Conservation (phyloP, 768 basidiomycete genomes). For the Lentinula raphanica region DNA sequence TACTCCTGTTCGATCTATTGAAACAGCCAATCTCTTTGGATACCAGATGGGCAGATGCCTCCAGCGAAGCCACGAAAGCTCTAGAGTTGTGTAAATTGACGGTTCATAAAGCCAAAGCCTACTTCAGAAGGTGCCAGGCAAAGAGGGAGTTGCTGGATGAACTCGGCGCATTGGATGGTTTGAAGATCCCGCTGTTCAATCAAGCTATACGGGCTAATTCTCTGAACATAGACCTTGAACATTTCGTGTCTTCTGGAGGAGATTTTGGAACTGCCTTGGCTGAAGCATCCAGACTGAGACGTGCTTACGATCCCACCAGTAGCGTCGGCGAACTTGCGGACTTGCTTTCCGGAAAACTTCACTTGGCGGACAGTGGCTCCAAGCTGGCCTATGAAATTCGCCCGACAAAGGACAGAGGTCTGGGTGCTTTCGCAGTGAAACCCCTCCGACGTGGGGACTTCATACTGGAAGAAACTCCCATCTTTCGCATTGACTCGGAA, state of each 20-base stretch:
- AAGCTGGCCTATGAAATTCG: not conserved
- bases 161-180: not conserved
- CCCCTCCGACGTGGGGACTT: constrained; percentile 15
- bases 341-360: not conserved
- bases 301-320: not conserved
- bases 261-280: not conserved
- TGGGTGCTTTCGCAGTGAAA: constrained; percentile 15
- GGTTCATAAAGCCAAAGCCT: not conserved
- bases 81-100: not conserved
- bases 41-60: not conserved
- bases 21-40: not conserved
- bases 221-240: not conserved
- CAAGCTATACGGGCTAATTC: not conserved
- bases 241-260: not conserved
- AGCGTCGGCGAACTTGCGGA: not conserved
- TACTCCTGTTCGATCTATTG: no score
- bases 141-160: not conserved
- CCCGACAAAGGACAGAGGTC: not conserved
- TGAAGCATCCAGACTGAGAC: not conserved
- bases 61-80: not conserved
- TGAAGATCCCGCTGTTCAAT: not conserved
- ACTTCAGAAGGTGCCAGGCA: not conserved
- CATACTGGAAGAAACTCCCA: constrained; percentile 14
- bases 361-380: not conserved
- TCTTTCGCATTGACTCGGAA: not conserved